Base-by-base conservation (phyloP, 768 basidiomycete species). In the Psilocybe sp. region DNA sequence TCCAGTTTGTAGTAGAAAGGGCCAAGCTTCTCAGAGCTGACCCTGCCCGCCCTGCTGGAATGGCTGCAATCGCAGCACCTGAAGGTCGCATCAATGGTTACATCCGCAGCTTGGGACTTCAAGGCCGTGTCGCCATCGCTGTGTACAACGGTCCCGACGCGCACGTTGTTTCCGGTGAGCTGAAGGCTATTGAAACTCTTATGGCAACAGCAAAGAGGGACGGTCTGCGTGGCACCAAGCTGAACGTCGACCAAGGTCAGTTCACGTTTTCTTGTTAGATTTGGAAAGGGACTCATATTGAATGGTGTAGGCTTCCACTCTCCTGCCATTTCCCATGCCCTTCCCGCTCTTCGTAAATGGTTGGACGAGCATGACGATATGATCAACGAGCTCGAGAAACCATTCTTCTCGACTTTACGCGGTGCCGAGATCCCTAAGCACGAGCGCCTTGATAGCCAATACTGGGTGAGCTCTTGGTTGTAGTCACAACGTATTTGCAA, bases 191-290 rank as follows among this genome's bases (percentile, higher is more conserved):
- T 7, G 59, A 61, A 1, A 51, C 45, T 34, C 51, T 70, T 4
- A 52, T 68, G 46, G 54, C 57, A 6, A 56, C 65, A 15, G 62
- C 59, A 3, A 70, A 68, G 44, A 47, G 59, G 31, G 58, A 59
- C 35, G 65, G 64, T 1, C 44, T 64, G 33, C 55, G 63, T 41
- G 60, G 64, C 5, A 61, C 61, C 0, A 62, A 60, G 45, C 47
- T 70, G 42, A 62, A 62, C 23, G 63, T 70, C 14, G 62, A 67
- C 49, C 69, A 70, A 59, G 69, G 67, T 66, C 50, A 40, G 54
- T 19, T 6, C 8, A 35, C 14, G n/a, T 15, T 19, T 9, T 19
- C n/a, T 20, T 14, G 5, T 18, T 8, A 14, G 33, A 1, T 7
- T 18, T 34, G 11, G 11, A 6, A 15, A 14, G 37, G 28, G 28